Base-by-base conservation (phyloP, 345 rosid species). In the Heritiera littoralis region DNA sequence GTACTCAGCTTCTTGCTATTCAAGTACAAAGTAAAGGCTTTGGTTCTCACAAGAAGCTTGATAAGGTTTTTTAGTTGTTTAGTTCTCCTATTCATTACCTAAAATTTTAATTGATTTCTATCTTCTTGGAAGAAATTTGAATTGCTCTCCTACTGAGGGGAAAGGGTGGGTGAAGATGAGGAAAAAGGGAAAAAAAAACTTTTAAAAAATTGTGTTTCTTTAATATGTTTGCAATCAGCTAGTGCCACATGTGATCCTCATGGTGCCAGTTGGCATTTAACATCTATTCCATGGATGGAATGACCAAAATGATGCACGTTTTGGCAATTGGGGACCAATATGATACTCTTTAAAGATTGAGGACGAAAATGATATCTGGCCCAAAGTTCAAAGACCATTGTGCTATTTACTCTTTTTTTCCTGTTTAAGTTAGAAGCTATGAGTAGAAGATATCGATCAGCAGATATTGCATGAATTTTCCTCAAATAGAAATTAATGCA, bases 1-100 rank as follows among this genome's bases (percentile, higher is more conserved):
- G 90, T 82, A 89, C 88, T 54, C 86, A 89, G 64, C 89, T 93
- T 87, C 92, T 93, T 4, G 97, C 92, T 75, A 87, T 92, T 85
- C 98, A 89, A 83, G 89, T 93, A 56, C 92, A 90, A 79, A 87
- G 75, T 76, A 92, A 90, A 87, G 83, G 87, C 76, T 83, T 86
- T 77, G 81, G 77, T 55, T 80, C 87, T 59, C 81, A 76, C 40
- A 86, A 83, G 87, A 89, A 78, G 80, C 77, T 86, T 56, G 85
- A 67, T 10, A 92, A 86, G 98, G 98, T 88, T n/a, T 4, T 80
- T 60, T 45, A 23, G 13, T 55, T 46, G 58, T 64, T 55, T 55
- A 68, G 56, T 46, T 1, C 49, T 66, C 23, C 56, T 40, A 48
- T 68, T 28, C 30, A 32, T 48, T 56, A 14, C 15, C 72, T 65